Base-by-base conservation (phyloP, 257 asterid genomes). In the Haberlea rhodopensis region DNA sequence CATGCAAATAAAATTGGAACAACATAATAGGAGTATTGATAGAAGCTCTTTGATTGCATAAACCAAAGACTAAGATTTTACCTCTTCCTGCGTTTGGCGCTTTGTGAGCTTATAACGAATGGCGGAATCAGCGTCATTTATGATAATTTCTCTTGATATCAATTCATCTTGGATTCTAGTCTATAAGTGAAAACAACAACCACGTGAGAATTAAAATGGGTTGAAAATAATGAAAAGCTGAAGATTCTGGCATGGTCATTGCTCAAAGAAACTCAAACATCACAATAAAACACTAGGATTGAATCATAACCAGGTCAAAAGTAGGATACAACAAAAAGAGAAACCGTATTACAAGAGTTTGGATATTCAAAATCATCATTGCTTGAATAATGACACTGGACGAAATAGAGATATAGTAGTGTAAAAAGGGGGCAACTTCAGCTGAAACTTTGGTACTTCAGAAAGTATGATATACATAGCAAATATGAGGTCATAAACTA, bases 21-120 rank as follows among this genome's bases (percentile, higher is more conserved):
- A n/a, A n/a, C 32, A 29, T 66, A 53, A 26, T n/a, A 24, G 21
- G 26, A 10, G 45, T 22, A 55, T 73, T 56, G 63, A 28, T 8
- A 21, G 37, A 34, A 48, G 60, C 27, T 67, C 48, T 21, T 63
- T 29, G 53, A 29, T 49, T 62, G 37, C 57, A 56, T 15, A 62
- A 55, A 49, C 23, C 57, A 59, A 60, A 29, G 53, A 51, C 51
- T 68, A 60, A 57, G 13, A 19, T 16, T 66, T n/a, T 75, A 94
- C 99, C 96, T 94, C 99, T 80, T 94, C 99, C 78, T 94, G 99
- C 37, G 95, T 94, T 77, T 86, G 96, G 64, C 96, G 91, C 81
- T 81, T 94, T 31, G 99, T 94, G 48, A 94, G 96, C 90, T 82
- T 90, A 76, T 86, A 90, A 22, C 99, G 97, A 66, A 80, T 68